Base-by-base conservation (phyloP, 345 rosid species). In the Rhizophora mangle region DNA sequence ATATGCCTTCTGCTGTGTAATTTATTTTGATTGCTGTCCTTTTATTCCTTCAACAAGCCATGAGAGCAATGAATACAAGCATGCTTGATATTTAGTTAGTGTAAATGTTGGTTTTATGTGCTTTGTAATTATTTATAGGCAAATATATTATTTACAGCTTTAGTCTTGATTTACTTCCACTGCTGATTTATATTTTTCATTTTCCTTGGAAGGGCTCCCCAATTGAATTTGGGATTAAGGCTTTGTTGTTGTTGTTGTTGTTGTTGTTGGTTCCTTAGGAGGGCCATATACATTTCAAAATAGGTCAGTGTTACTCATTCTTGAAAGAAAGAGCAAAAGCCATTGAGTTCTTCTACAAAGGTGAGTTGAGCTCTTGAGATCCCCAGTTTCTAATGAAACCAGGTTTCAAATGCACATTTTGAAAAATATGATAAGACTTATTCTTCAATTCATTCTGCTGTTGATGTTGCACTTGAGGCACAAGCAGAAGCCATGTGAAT, bases 261-360 rank as follows among this genome's bases (percentile, higher is more conserved):
- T 24, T 24, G 24, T 24, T 54, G 58, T 6, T 54, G 58, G 11
- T 49, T 71, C 46, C 76, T 21, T 6, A 67, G 65, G 79, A 83
- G 83, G 88, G 88, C 31, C 29, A 67, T 75, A 72, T 86, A 64
- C 72, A 79, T 80, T 66, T 84, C 78, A 94, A 87, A 81, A 80
- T 86, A 79, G 98, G 91, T 63, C 82, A 83, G 16, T 89, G 95
- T 76, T 86, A 87, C 79, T 71, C 77, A 70, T 81, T 81, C 67
- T 77, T 85, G 85, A 79, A 81, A 52, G 87, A 84, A 72, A 83
- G 85, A 82, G 82, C 29, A 34, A 80, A 83, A 79, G 97, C 98
- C 53, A 81, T 88, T 68, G 49, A 30, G 61, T 88, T 80, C 82
- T 84, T 88, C 78, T 79, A 85, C 74, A 88, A 82, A 86, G 98